A percentile compares a stretch with the other conserved stretches of the same genome.
Conservation (phyloP, 2,329 filamentous ascomycete species). For the Podosphaera fusca region DNA sequence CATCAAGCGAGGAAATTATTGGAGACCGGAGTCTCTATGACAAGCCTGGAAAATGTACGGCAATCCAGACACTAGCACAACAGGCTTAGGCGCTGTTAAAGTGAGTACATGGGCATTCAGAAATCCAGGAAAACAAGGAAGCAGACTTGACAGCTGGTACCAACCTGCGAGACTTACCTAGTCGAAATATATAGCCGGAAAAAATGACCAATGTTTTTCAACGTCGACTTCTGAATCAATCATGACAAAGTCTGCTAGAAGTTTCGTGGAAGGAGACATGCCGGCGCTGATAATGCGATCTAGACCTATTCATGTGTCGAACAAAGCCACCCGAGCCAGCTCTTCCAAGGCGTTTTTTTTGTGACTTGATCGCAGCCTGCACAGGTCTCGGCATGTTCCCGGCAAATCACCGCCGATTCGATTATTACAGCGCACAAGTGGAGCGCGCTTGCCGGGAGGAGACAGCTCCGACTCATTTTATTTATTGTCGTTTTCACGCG, state of each 20-base stretch:
- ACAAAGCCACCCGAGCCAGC: neutral
- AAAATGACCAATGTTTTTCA: neutral
- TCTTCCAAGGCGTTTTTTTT: neutral
- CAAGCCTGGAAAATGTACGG: neutral
- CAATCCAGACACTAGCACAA: neutral
- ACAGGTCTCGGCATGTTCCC: neutral
- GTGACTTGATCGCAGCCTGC: neutral
- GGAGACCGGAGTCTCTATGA: neutral
- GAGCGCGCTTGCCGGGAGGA: neutral
- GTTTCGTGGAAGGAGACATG: neutral
- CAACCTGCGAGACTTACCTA: neutral
- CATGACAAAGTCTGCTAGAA: neutral
- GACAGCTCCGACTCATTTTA: neutral
- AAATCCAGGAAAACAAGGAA: neutral
- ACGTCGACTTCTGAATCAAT: neutral
- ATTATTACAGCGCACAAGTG: neutral
- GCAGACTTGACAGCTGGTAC: neutral
- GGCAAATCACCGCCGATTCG: neutral
- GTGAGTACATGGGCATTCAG: neutral
- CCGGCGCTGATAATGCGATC: neutral
- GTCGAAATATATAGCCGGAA: neutral
- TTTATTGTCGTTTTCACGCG: neutral
- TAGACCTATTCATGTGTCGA: neutral
- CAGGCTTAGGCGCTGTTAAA: neutral
- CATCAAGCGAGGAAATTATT: neutral